Evolutionary conservation across 2,329 filamentous ascomycete species (phyloP).

Genomic region (Didymella segeticola): DNA sequence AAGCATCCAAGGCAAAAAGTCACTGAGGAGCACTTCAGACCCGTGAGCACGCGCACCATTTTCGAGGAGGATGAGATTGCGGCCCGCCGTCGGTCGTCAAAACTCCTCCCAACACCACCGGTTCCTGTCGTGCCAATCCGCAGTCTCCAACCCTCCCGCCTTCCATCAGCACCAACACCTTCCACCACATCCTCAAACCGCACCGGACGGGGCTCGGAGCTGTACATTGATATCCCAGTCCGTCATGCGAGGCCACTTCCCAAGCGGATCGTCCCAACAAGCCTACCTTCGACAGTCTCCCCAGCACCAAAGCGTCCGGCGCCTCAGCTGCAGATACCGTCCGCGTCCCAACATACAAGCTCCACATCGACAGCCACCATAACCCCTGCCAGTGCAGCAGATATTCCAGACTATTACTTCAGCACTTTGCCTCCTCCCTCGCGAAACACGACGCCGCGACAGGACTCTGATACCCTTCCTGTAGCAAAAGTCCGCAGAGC

Average conservation of each 20-base stretch:
- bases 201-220: conserved; percentile 28
- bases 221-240: conserved; percentile 43
- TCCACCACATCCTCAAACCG: conserved; percentile 14
- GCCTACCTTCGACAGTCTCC: conserved; percentile 16
- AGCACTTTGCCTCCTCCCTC: conserved; percentile 24
- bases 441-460: conserved; percentile 15
- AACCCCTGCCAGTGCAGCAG: conserved; percentile 33
- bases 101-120: conserved; percentile 40
- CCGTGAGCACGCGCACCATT: conserved; percentile 43
- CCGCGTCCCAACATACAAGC: conserved; percentile 18
- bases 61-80: conserved; percentile 47
- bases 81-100: conserved; percentile 35
- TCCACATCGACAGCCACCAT: conserved; percentile 31
- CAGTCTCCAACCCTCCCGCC: conserved; percentile 40
- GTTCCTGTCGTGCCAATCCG: conserved; percentile 45
- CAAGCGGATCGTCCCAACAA: conserved; percentile 16
- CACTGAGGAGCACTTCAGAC: conserved; percentile 24
- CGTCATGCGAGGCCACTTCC: conserved; percentile 38
- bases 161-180: conserved; percentile 29
- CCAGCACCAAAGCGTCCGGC: conserved; percentile 15
- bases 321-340: conserved; percentile 11
- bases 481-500: neutral
- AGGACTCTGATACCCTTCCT: conserved; percentile 8
- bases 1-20: conserved; percentile 13
- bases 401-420: conserved; percentile 50